Base-by-base conservation (phyloP, 768 basidiomycete species). In the Rhizopogon roseolus region DNA sequence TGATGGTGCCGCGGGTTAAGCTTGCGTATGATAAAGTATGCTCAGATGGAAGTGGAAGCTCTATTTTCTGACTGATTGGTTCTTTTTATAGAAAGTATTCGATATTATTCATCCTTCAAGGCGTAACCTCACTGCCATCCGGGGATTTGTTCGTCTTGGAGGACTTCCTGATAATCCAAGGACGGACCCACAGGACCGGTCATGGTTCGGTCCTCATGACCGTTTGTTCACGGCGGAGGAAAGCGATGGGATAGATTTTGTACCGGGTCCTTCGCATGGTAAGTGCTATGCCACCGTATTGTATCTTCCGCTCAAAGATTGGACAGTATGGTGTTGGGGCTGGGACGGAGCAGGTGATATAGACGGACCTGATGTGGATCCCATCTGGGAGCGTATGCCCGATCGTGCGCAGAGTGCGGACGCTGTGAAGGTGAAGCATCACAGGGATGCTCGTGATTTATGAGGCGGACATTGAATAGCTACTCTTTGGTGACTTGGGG, bases 321-420 rank as follows among this genome's bases (percentile, higher is more conserved):
- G 1, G 27, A 39, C 63, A 97, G 96, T 98, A 11, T 98, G 96
- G 96, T 98, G 96, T 66, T 98, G 96, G 96, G 96, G 96, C 17
- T 99, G 96, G 96, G 96, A 99, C 63, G 96, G 96, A 13, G 96
- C 96, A 3, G 96, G 96, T 17, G 96, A 99, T 65, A 80, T 99
- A 22, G 96, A 98, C 59, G 96, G 95, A 41, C 96, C 96, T 0
- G 95, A 98, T 64, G 92, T 99, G 6, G 96, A 98, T 62, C 96
- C 96, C 6, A 89, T 99, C 51, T 99, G 96, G 96, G 96, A 98
- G 68, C 65, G 69, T 34, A 87, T 88, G 85, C 73, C 88, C 4
- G 81, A 87, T 57, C 84, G 76, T 64, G 80, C 86, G 10, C 84
- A 71, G 45, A 66, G 64, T 2, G 17, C 72, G 0, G 82, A 84